A percentile compares a stretch with the other conserved stretches of the same genome.
These are phyloP conservation scores for Ceratonia siliqua DNA, from an alignment of 306 rosid genomes.

Conservation along the genomic window DNA sequence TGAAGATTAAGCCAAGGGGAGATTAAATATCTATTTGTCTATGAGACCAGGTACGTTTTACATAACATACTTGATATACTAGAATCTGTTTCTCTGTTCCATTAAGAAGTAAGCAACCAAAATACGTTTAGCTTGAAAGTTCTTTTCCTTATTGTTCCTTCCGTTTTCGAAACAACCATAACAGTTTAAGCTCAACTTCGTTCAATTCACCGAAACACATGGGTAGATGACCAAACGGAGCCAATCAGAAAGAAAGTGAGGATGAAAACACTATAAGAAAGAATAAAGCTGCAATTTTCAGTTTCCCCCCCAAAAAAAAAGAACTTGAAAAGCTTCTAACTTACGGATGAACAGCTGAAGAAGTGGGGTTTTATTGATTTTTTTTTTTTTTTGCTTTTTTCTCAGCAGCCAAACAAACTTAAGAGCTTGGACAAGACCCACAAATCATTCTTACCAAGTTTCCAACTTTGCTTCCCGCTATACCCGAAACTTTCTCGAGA, in stretches of 20 bases:
- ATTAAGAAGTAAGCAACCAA: background rate
- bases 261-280: background rate
- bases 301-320: background rate
- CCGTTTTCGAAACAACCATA: background rate
- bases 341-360: background rate
- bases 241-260: background rate
- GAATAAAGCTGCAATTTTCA: background rate
- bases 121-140: background rate
- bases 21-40: background rate
- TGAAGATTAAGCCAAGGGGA: background rate
- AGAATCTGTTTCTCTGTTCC: background rate
- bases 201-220: background rate
- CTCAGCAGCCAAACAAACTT: slow-evolving; percentile 30
- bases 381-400: background rate
- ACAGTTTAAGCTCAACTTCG: background rate
- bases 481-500: background rate
- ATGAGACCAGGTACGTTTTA: background rate
- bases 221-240: background rate
- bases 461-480: background rate
- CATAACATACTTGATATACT: background rate
- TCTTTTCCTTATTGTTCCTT: background rate
- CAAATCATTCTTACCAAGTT: slow-evolving; percentile 33
- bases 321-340: slow-evolving; percentile 5
- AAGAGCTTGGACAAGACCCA: slow-evolving; percentile 27
- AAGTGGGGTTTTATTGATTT: background rate